Evolutionary conservation across 257 asterid species (phyloP), one percentile per base, ranked within the genome.

Genomic region (Gardenia jasminoides): DNA sequence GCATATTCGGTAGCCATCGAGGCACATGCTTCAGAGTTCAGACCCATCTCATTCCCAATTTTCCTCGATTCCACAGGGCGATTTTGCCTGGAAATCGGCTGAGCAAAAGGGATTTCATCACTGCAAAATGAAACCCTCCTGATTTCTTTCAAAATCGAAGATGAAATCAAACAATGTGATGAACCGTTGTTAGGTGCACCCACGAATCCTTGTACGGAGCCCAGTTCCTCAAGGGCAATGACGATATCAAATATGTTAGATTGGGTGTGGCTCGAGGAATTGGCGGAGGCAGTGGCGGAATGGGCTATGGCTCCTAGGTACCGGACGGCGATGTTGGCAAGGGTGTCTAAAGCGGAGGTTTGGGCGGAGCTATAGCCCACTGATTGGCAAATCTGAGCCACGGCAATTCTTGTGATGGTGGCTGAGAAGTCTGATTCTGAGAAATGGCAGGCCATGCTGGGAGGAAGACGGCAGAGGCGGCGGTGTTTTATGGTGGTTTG

Each of bases 311-410:
- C 76, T 70, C 58, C 72, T 72, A 92, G n/a, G 78, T 86, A 88
- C 75, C 87, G 80, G 59, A 80, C 56, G 70, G 96, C 89, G 52
- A 90, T 61, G 80, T 87, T 89, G 47, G 92, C 77, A 74, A 90
- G 87, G 81, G 77, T 72, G 11, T 79, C 83, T 11, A 90, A 85
- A 15, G 92, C 91, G 50, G 86, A 71, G 76, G 69, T 41, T 72
- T 82, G 84, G 47, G 93, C 87, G 20, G 84, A 80, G 0, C 48
- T 75, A 85, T 77, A 90, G 76, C 94, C 97, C 59, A 74, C 81
- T 11, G 93, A 82, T 70, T 62, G 85, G 80, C 91, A 90, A 76
- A 88, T 89, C 82, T 90, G 96, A 44, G 91, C 84, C 39, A 86
- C 88, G 70, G 93, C 92, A 12, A 84, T 82, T 67, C 86, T 84